Evolutionary conservation across 108 stramenopile genomes (phyloP).

Genomic region (Cyclotella cryptica): DNA sequence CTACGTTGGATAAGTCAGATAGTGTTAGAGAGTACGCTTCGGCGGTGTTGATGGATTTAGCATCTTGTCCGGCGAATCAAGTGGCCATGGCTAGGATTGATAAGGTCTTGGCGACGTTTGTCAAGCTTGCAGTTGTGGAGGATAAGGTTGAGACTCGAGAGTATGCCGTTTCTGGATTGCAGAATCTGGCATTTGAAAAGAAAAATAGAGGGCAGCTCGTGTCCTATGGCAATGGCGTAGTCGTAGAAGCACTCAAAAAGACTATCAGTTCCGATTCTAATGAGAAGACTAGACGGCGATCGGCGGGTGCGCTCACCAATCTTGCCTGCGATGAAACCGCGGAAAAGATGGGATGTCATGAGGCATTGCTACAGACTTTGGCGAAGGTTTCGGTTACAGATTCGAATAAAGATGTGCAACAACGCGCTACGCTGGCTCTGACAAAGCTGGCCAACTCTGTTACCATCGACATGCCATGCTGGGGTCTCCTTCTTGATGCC

Average conservation of each 20-base stretch:
- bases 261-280: slow-evolving; percentile 55
- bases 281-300: slow-evolving; percentile 77
- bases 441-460: slow-evolving; percentile 82
- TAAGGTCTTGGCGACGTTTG: slow-evolving; percentile 74
- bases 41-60: slow-evolving; percentile 85
- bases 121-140: slow-evolving; percentile 80
- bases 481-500: slow-evolving; percentile 68
- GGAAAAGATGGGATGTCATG: slow-evolving; percentile 74
- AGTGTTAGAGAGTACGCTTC: slow-evolving; percentile 73
- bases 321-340: slow-evolving; percentile 85
- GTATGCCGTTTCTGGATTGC: slow-evolving; percentile 82
- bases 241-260: slow-evolving; percentile 81
- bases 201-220: slow-evolving; percentile 69
- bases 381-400: slow-evolving; percentile 73
- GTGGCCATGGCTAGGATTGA: slow-evolving; percentile 77
- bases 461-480: slow-evolving; percentile 68
- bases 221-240: slow-evolving; percentile 71
- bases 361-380: slow-evolving; percentile 71
- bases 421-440: slow-evolving; percentile 76
- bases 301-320: slow-evolving; percentile 87
- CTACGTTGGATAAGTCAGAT: slow-evolving; percentile 70
- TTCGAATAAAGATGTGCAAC: slow-evolving; percentile 75
- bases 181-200: slow-evolving; percentile 86
- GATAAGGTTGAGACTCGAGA: slow-evolving; percentile 67
- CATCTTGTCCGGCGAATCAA: slow-evolving; percentile 74